Percentiles rank a stretch among this genome's conserved stretches.
Evolutionary conservation across 1,284 basidiomycete genomes (phyloP).

Genomic region (Apiotrichum sp.): DNA sequence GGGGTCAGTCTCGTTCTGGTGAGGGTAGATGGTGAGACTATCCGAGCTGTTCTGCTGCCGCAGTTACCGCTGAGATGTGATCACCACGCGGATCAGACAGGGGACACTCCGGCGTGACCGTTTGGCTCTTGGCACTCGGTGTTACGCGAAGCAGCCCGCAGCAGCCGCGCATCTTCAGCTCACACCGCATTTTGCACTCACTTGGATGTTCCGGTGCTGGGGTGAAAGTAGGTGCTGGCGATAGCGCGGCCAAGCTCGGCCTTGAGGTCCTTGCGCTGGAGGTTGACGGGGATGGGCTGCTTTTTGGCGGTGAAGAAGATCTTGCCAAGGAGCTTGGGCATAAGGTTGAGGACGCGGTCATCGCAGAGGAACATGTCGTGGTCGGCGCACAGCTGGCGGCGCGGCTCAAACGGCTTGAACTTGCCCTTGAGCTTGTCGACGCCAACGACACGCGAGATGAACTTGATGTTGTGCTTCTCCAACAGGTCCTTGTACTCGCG

Average conservation of each 20-base stretch:
- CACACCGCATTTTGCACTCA: constrained; percentile 45
- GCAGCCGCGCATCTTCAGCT: neutral
- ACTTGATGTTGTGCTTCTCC: constrained; percentile 66
- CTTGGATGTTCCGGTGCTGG: constrained; percentile 86
- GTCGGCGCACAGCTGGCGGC: constrained; percentile 75
- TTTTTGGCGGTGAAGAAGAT: constrained; percentile 94
- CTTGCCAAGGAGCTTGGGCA: constrained; percentile 80
- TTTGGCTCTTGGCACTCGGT: too few species aligned
- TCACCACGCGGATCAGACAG: too few species aligned
- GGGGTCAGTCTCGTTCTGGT: constrained; percentile 2
- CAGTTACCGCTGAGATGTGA: too few species aligned
- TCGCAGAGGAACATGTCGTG: constrained; percentile 91
- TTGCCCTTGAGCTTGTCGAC: constrained; percentile 83
- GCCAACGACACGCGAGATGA: constrained; percentile 88
- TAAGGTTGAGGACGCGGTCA: constrained; percentile 76
- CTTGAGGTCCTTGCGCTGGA: constrained; percentile 81
- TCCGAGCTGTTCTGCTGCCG: too few species aligned
- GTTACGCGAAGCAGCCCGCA: neutral
- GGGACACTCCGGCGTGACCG: too few species aligned
- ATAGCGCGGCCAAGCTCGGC: constrained; percentile 84
- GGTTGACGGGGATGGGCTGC: constrained; percentile 88
- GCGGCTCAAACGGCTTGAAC: constrained; percentile 86
- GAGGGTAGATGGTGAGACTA: too few species aligned
- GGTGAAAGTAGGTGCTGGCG: constrained; percentile 86
- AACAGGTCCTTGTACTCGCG: constrained; percentile 91